phyloP scores from a whole-genome alignment of 768 basidiomycete species.

The Lyophyllum shimeji region DNA sequence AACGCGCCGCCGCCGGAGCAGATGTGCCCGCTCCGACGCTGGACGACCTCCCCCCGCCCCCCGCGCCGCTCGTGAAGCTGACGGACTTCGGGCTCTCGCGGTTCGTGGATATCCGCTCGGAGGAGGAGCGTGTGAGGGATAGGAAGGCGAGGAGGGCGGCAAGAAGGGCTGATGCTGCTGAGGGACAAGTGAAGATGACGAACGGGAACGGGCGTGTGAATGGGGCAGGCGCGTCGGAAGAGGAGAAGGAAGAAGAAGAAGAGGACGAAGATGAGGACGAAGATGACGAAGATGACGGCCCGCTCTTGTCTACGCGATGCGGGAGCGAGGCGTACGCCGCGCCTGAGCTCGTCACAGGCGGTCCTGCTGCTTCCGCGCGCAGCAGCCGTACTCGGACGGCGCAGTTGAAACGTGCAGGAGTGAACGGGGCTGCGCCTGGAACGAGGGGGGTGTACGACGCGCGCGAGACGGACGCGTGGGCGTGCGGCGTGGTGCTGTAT shows the following conservation, averaged over 20 bases:
- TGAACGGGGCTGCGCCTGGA: too few species aligned
- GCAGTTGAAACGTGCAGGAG: too few species aligned
- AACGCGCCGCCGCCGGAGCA: too few species aligned
- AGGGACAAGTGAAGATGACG: too few species aligned
- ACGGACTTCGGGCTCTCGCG: slow-evolving; percentile 90
- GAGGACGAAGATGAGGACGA: slow-evolving; percentile 8
- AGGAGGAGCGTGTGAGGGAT: slow-evolving; percentile 13
- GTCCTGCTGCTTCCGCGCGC: slow-evolving; percentile 16
- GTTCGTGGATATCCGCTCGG: slow-evolving; percentile 63
- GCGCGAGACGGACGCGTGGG: slow-evolving; percentile 85
- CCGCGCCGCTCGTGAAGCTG: slow-evolving; percentile 70
- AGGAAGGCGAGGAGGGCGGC: background rate
- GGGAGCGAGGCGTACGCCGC: slow-evolving; percentile 90
- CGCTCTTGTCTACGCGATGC: slow-evolving; percentile 74
- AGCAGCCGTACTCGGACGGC: too few species aligned
- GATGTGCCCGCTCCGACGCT: slow-evolving; percentile 26
- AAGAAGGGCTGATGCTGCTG: background rate
- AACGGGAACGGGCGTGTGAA: too few species aligned
- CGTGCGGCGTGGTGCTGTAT: slow-evolving; percentile 84
- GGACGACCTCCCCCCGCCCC: slow-evolving; percentile 34
- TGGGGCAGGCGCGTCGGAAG: too few species aligned
- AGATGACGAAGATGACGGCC: slow-evolving; percentile 30
- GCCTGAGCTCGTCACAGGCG: slow-evolving; percentile 65
- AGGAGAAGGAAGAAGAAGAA: background rate
- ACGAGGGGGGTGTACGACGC: slow-evolving; percentile 71